A percentile compares a stretch with the other conserved stretches of the same genome.
These are phyloP conservation scores for Parastagonospora avenae DNA, from an alignment of 2,329 filamentous ascomycete species.

Conservation along the genomic window DNA sequence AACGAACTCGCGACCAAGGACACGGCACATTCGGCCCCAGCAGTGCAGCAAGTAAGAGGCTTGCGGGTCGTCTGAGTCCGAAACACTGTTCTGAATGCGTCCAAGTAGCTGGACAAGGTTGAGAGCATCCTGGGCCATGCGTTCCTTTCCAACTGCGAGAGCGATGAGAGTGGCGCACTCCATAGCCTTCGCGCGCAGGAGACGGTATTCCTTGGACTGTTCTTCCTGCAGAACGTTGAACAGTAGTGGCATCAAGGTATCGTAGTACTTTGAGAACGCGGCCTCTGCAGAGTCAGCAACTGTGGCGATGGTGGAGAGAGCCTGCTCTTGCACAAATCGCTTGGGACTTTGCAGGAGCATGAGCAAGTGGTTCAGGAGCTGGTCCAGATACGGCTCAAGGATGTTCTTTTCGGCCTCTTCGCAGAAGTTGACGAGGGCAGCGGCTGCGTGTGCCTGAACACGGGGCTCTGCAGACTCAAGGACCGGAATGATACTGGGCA, in stretches of 20 bases:
- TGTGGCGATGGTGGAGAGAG: slow-evolving; percentile 94
- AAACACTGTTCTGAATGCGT: slow-evolving; percentile 78
- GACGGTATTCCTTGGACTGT: slow-evolving; percentile 88
- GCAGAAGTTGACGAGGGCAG: slow-evolving; percentile 98
- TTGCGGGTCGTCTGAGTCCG: slow-evolving; percentile 92
- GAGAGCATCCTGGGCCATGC: slow-evolving; percentile 85
- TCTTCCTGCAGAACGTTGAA: slow-evolving; percentile 88
- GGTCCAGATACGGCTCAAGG: slow-evolving; percentile 90
- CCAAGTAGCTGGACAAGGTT: slow-evolving; percentile 86
- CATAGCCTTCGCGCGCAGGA: slow-evolving; percentile 96
- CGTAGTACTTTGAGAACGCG: slow-evolving; percentile 94
- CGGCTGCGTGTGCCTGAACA: slow-evolving; percentile 95
- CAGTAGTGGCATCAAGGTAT: slow-evolving; percentile 91
- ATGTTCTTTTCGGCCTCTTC: slow-evolving; percentile 94
- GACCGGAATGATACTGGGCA: slow-evolving; percentile 91
- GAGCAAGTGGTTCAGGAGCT: slow-evolving; percentile 83
- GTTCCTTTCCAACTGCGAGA: slow-evolving; percentile 90
- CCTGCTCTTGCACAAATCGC: slow-evolving; percentile 96
- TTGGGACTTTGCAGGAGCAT: slow-evolving; percentile 88
- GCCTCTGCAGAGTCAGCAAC: slow-evolving; percentile 98
- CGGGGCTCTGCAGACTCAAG: slow-evolving; percentile 87
- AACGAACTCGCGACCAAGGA: slow-evolving; percentile 86
- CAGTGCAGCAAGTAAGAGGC: slow-evolving; percentile 97
- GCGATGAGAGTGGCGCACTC: slow-evolving; percentile 97
- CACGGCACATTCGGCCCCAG: slow-evolving; percentile 98